Evolutionary conservation across 176 grass and related monocot genomes (phyloP), one percentile per base, ranked within the genome.

Genomic region (Pontederia paniculata): DNA sequence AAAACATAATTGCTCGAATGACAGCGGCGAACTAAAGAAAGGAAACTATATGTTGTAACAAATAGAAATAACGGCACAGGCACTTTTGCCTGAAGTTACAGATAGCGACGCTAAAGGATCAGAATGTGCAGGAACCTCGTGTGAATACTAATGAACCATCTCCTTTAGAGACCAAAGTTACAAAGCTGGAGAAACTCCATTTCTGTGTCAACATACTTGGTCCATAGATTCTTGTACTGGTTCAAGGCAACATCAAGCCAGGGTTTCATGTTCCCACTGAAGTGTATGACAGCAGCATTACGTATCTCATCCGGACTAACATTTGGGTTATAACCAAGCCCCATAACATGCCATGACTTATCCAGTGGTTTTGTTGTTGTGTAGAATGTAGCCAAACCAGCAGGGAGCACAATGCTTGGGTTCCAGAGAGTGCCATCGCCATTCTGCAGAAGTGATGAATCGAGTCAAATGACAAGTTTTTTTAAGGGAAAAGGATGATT

Each of bases 201-300:
- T 42, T 97, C 91, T 46, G 86, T 86, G 63, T 97, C 91, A 8
- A 97, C 86, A 63, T 90, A 77, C 57, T 97, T 89, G 14, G 86
- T 84, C 91, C 91, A 97, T 11, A 97, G 82, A 44, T 87, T 71
- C 74, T 90, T 97, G 74, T 90, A 90, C 66, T 97, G 91, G 74
- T 88, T 97, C 71, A 97, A 74, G 0, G 86, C 91, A 14, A 97
- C 86, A 82, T 97, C 91, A 13, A 97, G 82, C 91, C 91, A 97
- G 2, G 91, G 91, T 78, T 97, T 97, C 77, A 97, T 81, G 77
- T 97, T 97, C 28, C 91, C 91, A 25, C 87, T 83, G 74, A 97
- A 97, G 76, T 97, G 91, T 60, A 97, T 55, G 25, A 90, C 86
- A 3, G 74, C 91, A 0, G 91, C 91, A 14, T 72, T 88, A 10